phyloP scores from a whole-genome alignment of 106 monocot genomes.

The Dioscorea zingiberensis region DNA sequence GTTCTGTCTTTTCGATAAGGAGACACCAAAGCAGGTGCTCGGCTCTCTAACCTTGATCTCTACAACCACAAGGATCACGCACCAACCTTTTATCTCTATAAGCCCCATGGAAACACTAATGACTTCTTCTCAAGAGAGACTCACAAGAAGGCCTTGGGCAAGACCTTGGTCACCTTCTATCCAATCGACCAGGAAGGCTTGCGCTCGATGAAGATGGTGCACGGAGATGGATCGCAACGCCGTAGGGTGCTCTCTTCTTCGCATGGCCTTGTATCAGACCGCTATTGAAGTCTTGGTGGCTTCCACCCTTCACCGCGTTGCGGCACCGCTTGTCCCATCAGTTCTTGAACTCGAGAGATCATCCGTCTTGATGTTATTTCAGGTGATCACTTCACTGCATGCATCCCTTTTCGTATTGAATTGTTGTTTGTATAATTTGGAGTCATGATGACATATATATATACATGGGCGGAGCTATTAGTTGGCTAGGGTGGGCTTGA shows the following conservation, averaged over 20 bases:
- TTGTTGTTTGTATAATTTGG: no score
- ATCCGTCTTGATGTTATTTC: not conserved
- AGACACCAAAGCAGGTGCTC: conserved; percentile 8
- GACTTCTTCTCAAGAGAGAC: conserved; percentile 1
- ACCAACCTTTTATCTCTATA: conserved; percentile 18
- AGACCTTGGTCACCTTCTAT: conserved; percentile 42
- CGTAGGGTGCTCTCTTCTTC: conserved; percentile 48
- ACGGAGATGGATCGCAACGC: conserved; percentile 46
- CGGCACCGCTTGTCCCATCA: conserved; percentile 19
- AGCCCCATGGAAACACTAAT: not conserved
- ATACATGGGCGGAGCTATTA: no score
- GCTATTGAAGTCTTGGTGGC: conserved; percentile 40
- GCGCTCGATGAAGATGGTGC: conserved; percentile 15
- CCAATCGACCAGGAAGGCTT: conserved; percentile 42
- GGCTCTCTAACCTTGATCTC: conserved; percentile 21
- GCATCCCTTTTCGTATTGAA: no score
- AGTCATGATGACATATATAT: no score
- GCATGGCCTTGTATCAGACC: conserved; percentile 28
- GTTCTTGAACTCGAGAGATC: not conserved
- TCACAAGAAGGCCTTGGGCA: conserved; percentile 19
- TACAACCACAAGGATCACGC: no score
- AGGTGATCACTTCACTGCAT: not conserved
- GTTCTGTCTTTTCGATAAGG: conserved; percentile 9
- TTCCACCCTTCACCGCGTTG: conserved; percentile 37
- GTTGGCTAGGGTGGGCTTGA: no score